Evolutionary conservation across 1,284 basidiomycete genomes (phyloP), one percentile per base, ranked within the genome.

Genomic region (Rhodotorula sp.): DNA sequence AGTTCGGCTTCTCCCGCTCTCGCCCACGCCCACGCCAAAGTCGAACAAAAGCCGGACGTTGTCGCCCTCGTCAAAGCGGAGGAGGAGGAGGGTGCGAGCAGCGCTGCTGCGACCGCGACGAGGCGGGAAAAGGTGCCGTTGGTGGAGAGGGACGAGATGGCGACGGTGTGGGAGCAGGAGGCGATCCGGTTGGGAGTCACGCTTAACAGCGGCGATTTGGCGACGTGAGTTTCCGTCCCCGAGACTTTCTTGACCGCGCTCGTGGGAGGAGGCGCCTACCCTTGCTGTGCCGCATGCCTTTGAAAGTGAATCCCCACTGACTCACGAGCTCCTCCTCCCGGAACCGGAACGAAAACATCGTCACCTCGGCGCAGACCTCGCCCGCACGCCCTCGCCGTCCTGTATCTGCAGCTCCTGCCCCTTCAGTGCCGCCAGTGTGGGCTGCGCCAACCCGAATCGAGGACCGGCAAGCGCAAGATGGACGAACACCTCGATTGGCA

Each of bases 401-500:
- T 95, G 63, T 92, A 92, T 76, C 43, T 56, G 38, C 85, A 88
- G 69, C 87, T 87, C 70, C 84, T 95, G 31, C 86, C 90, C 16
- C 83, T 87, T 31, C 90, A 93, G 82, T 99, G 95, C 85, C 93
- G 90, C 81, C 95, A 98, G 80, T 99, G 95, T 83, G 92, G 91
- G 16, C 84, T 92, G 72, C 89, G 97, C 65, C 97, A 95, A 81
- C 84, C 89, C 58, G 88, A 91, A 74, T 87, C 86, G 54, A 79
- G 82, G 38, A 79, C 83, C 62, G 92, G 92, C 73, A 92, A 90
- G 82, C 89, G 88, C 79, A 85, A 85, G 38, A 86, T 95, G 84
- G 88, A 97, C 77, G 87, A 89, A 66, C 97, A 99, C 80, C 85
- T 99, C 77, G 97, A 99, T 80, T 92, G 93, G 90, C 97, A 99